Percentiles rank a stretch among this genome's conserved stretches.
Conservation (phyloP, 495 filamentous ascomycete species). For the Bryoglossum gracile region DNA sequence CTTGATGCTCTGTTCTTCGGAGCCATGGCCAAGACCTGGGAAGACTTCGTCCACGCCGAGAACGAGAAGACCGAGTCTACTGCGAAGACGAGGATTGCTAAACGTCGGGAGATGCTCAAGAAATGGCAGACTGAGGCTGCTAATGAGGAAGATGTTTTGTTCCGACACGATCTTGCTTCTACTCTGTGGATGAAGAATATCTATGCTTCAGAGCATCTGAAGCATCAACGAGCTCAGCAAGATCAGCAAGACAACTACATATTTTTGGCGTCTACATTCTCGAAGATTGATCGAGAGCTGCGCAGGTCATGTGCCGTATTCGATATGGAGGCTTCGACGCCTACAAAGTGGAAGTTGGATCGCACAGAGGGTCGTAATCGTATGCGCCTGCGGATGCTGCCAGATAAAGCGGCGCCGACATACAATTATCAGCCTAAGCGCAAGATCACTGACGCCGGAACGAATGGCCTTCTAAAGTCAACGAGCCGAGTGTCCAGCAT, state of each 20-base stretch:
- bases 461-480: constrained; percentile 29
- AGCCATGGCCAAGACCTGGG: constrained; percentile 72
- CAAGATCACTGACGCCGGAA: constrained; percentile 35
- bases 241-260: constrained; percentile 82
- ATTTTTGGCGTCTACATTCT: constrained; percentile 66
- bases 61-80: constrained; percentile 70
- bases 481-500: constrained; percentile 31
- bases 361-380: constrained; percentile 92
- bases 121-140: constrained; percentile 65
- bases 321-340: constrained; percentile 50
- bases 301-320: constrained; percentile 72
- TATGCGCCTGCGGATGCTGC: constrained; percentile 81
- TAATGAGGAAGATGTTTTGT: constrained; percentile 59
- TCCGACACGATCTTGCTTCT: constrained; percentile 74
- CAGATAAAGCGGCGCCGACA: constrained; percentile 49
- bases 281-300: constrained; percentile 65
- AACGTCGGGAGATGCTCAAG: constrained; percentile 73
- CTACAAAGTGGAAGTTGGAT: constrained; percentile 82
- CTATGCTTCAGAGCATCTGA: constrained; percentile 82
- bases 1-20: constrained; percentile 75
- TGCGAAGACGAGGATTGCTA: constrained; percentile 56
- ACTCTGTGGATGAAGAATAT: constrained; percentile 92
- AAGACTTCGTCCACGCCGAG: constrained; percentile 70
- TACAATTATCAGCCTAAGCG: constrained; percentile 83
- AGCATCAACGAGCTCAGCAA: constrained; percentile 78